Evolutionary conservation across 768 basidiomycete genomes (phyloP).

Genomic region (Podaxis pistillaris): DNA sequence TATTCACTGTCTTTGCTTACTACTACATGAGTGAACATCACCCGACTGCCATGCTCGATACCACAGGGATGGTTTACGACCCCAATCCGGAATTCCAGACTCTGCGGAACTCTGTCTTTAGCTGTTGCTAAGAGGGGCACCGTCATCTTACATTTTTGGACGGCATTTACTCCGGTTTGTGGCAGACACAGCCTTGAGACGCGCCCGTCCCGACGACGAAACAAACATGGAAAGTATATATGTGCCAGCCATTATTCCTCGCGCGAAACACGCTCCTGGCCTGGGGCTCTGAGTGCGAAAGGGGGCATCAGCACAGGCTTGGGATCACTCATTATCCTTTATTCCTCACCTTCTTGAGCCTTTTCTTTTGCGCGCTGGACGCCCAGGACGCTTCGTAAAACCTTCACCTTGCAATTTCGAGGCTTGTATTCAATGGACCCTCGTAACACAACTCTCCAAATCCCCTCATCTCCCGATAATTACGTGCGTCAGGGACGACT

Average conservation of each 20-base stretch:
- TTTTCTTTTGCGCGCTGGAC: neutral
- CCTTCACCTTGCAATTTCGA: neutral
- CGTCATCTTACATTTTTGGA: neutral
- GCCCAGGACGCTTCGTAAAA: neutral
- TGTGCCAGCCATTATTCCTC: no score
- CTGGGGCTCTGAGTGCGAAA: no score
- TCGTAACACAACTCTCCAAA: neutral
- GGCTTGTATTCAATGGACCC: neutral
- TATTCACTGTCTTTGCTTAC: no score
- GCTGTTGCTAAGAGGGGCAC: neutral
- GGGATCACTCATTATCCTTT: neutral
- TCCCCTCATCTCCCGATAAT: neutral
- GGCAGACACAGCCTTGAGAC: neutral
- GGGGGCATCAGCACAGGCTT: no score
- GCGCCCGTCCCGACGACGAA: neutral
- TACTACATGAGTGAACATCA: no score
- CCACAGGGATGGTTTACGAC: no score
- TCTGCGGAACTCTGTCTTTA: no score
- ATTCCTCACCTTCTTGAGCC: neutral
- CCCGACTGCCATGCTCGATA: no score
- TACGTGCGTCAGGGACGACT: neutral
- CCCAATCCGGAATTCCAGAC: no score
- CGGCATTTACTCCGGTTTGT: neutral
- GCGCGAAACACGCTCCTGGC: no score
- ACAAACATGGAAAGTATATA: no score